Evolutionary conservation across 768 basidiomycete genomes (phyloP).

Genomic region (Ramaria sp.): DNA sequence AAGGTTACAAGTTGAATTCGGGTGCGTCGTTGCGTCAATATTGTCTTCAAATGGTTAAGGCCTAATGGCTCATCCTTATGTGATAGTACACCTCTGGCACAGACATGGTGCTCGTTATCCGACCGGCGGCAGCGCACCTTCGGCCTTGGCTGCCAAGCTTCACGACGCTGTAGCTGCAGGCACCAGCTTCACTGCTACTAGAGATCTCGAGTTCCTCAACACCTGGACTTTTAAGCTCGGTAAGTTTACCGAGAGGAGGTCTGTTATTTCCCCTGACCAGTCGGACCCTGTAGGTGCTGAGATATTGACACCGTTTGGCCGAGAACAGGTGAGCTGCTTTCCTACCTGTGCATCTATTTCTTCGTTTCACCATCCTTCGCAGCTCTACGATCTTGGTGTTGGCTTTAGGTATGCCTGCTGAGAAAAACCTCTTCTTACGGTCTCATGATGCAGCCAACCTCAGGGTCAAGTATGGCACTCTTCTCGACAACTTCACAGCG

Average conservation of each 20-base stretch:
- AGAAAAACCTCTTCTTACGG: no score
- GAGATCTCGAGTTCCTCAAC: slow-evolving; percentile 65
- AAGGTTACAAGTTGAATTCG: slow-evolving; percentile 33
- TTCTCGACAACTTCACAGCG: slow-evolving; percentile 50
- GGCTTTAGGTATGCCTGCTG: no score
- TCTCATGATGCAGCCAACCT: slow-evolving; percentile 32
- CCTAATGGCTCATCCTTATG: no score
- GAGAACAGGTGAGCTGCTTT: slow-evolving; percentile 50
- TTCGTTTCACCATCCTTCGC: no score
- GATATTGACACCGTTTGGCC: slow-evolving; percentile 77
- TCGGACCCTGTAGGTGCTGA: slow-evolving; percentile 13
- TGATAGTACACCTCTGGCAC: slow-evolving; percentile 29
- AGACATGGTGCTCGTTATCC: slow-evolving; percentile 36
- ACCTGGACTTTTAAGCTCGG: slow-evolving; percentile 43
- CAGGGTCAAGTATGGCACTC: slow-evolving; percentile 38
- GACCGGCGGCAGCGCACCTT: slow-evolving; percentile 23
- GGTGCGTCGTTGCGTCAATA: no score
- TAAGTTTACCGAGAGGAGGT: neutral
- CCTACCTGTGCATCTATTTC: no score
- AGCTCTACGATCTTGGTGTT: no score
- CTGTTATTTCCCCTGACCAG: neutral
- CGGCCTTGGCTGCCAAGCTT: slow-evolving; percentile 51
- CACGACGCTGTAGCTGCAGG: slow-evolving; percentile 42
- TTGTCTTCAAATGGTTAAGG: no score
- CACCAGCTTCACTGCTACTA: slow-evolving; percentile 50